Evolutionary conservation across 2,329 filamentous ascomycete genomes (phyloP), one percentile per base, ranked within the genome.

Genomic region (Fusarium verrucosum): DNA sequence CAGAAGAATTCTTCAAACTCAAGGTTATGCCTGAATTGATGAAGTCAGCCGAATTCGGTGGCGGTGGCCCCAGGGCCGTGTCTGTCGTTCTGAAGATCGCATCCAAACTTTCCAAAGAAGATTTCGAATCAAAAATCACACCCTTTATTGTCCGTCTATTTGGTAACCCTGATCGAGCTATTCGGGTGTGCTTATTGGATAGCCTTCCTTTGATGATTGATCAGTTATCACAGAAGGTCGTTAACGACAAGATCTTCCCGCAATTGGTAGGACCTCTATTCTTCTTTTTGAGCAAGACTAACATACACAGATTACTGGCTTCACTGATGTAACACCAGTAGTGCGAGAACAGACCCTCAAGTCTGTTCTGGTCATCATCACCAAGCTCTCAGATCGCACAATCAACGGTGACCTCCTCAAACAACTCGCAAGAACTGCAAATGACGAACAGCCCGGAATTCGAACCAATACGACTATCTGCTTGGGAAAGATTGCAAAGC

Each of bases 31-130:
- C 95, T 0, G 95, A 99, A 74, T 81, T 99, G 26, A 84, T 99
- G n/a, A 99, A 98, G 74, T 97, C 94, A 0, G 93, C 98, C n/a
- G 95, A 99, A 73, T 99, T 97, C 76, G 95, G 95, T 9, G 95
- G 94, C 11, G 95, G 95, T 25, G 95, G 95, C 0, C 92, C 94
- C 1, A 96, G 96, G 73, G 94, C 96, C 1, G 91, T 99, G 58
- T 81, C 84, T 2, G 88, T 96, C 2, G 92, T 97, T 36, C 88
- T 98, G 82, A 96, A 96, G 73, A 97, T 99, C 69, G 88, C 92
- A 5, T 82, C 88, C 8, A 98, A 97, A 73, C 81, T 99, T 36
- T 87, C 91, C 4, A 89, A 90, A 60, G 95, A 98, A 10, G 95
- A 99, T 75, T 99, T 96, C 75, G 91, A 96, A 41, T 75, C 86